phyloP scores from a whole-genome alignment of 331 rosid species.

The Spiraea crenata region DNA sequence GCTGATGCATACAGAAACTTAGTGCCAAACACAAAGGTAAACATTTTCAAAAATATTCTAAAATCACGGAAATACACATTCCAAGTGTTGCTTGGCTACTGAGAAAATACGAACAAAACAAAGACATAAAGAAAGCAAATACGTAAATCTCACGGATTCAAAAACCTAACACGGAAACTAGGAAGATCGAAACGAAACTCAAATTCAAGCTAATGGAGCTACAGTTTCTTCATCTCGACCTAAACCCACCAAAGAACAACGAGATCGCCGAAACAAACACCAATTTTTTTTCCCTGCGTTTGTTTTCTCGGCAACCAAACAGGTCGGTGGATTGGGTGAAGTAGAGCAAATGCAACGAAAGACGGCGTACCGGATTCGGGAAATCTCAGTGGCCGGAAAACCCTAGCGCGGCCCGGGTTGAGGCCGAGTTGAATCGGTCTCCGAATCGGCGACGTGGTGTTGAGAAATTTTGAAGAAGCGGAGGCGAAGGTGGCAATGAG shows the following conservation, averaged over 20 bases:
- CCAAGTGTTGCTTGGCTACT: neutral
- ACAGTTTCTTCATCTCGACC: neutral
- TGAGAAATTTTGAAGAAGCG: neutral
- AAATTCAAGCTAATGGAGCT: neutral
- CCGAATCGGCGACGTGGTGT: constrained; percentile 3
- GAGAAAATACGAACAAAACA: neutral
- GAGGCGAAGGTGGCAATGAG: neutral
- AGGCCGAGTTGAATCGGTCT: constrained; percentile 34
- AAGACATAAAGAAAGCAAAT: neutral
- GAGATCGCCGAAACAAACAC: neutral
- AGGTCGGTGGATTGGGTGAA: neutral
- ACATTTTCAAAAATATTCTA: too few species aligned
- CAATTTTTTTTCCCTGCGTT: neutral
- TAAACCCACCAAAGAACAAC: neutral
- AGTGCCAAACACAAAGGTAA: neutral
- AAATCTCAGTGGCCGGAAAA: constrained; percentile 1
- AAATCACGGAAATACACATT: neutral
- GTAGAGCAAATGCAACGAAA: neutral
- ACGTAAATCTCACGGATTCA: neutral
- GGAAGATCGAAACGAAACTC: neutral
- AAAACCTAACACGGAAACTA: neutral
- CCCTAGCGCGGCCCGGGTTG: constrained; percentile 34
- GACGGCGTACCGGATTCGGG: constrained; percentile 35
- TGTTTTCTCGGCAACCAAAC: constrained; percentile 13
- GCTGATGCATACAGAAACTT: neutral